These are phyloP conservation scores for Apiospora kogelbergensis DNA, from an alignment of 2,329 filamentous ascomycete species.

Conservation along the genomic window DNA sequence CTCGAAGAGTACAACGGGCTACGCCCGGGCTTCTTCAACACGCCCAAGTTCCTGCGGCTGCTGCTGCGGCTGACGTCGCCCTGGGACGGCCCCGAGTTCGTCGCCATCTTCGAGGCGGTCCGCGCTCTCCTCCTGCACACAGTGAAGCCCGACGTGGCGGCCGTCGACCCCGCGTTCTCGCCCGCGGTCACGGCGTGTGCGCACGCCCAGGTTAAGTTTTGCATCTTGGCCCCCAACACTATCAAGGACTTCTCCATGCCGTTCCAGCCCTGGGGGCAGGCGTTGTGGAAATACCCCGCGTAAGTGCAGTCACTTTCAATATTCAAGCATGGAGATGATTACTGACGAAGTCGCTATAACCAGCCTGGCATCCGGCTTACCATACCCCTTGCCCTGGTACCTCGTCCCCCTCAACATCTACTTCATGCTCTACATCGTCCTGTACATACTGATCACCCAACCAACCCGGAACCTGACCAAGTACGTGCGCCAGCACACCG, in stretches of 20 bases:
- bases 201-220: conserved; percentile 30
- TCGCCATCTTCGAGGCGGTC: conserved; percentile 38
- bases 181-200: conserved; percentile 44
- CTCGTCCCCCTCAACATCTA: conserved; percentile 14
- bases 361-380: conserved; percentile 10
- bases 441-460: conserved; percentile 17
- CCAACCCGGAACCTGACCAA: conserved; percentile 20
- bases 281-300: conserved; percentile 34
- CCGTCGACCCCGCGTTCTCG: conserved; percentile 43
- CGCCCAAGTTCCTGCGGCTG: conserved; percentile 27
- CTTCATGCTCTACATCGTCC: conserved; percentile 27
- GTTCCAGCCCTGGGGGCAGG: not conserved
- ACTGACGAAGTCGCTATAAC: no score
- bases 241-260: conserved; percentile 31
- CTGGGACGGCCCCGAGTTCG: conserved; percentile 40
- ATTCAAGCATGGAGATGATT: no score
- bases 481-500: conserved; percentile 20
- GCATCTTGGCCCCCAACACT: conserved; percentile 42
- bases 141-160: conserved; percentile 39
- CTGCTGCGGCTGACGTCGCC: conserved; percentile 26
- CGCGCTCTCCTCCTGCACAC: conserved; percentile 34
- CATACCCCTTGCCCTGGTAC: conserved; percentile 12
- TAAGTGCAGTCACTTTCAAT: no score
- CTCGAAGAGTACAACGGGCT: conserved; percentile 25
- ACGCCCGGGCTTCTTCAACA: conserved; percentile 31